Evolutionary conservation across 2,329 filamentous ascomycete genomes (phyloP).

Genomic region (Colletotrichum shisoi): DNA sequence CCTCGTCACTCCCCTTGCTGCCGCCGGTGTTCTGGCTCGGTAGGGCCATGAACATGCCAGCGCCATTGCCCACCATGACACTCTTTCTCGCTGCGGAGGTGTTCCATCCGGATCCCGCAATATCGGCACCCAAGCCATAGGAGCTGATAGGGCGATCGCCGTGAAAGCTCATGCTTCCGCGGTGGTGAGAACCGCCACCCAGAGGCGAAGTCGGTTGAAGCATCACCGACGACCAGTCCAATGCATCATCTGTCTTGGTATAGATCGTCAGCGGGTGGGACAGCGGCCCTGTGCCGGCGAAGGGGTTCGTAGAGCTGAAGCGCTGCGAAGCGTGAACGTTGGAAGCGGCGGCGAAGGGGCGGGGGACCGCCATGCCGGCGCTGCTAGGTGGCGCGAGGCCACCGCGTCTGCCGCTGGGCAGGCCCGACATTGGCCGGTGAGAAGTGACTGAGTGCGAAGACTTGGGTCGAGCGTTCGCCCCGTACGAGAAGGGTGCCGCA

Average conservation of each 20-base stretch:
- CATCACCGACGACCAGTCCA: slow-evolving; percentile 66
- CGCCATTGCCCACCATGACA: slow-evolving; percentile 61
- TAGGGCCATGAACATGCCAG: slow-evolving; percentile 62
- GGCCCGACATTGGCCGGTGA: slow-evolving; percentile 26
- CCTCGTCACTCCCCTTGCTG: slow-evolving; percentile 43
- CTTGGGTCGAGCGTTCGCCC: slow-evolving; percentile 48
- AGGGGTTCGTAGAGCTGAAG: slow-evolving; percentile 67
- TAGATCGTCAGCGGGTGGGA: slow-evolving; percentile 67
- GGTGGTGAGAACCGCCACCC: slow-evolving; percentile 33
- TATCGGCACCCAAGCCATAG: slow-evolving; percentile 65
- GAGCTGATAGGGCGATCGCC: slow-evolving; percentile 60
- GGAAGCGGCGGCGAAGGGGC: slow-evolving; percentile 43
- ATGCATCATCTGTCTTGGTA: slow-evolving; percentile 65
- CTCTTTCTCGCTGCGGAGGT: slow-evolving; percentile 62
- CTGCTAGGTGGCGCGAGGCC: slow-evolving; percentile 43
- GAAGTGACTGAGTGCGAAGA: slow-evolving; percentile 46
- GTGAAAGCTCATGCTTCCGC: slow-evolving; percentile 37
- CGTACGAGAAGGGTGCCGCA: slow-evolving; percentile 53
- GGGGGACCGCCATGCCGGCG: slow-evolving; percentile 41
- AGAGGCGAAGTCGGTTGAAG: slow-evolving; percentile 50
- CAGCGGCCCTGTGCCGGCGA: slow-evolving; percentile 49
- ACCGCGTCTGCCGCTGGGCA: slow-evolving; percentile 22
- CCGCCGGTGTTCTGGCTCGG: slow-evolving; percentile 48
- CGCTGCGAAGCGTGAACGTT: slow-evolving; percentile 48
- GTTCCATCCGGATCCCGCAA: slow-evolving; percentile 60